Percentiles rank a stretch among this genome's conserved stretches.
Conservation (phyloP, 768 basidiomycete genomes). For the Tricholoma hemisulphureum region DNA sequence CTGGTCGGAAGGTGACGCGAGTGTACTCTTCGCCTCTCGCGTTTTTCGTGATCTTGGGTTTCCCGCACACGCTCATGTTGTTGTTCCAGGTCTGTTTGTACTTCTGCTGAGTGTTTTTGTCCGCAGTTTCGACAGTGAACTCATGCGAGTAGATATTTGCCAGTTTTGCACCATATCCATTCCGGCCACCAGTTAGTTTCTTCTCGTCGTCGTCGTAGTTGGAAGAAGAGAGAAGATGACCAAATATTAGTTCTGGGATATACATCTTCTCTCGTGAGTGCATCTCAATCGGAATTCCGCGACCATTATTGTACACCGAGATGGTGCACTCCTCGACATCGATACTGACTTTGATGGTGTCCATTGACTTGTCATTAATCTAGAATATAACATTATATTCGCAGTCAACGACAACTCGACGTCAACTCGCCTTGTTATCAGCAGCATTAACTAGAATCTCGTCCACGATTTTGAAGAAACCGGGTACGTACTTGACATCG, state of each 20-base stretch:
- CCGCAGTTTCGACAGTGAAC: constrained; percentile 95
- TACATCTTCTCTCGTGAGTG: constrained; percentile 91
- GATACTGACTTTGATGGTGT: constrained; percentile 84
- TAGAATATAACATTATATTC: constrained; percentile 28
- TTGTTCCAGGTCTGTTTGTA: constrained; percentile 94
- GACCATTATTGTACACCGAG: constrained; percentile 93
- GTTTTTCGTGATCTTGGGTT: constrained; percentile 93
- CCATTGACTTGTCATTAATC: constrained; percentile 93
- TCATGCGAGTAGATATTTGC: constrained; percentile 97
- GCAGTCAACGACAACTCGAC: not conserved
- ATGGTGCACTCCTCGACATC: constrained; percentile 82
- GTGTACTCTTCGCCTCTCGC: constrained; percentile 87
- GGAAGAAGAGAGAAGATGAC: constrained; percentile 88
- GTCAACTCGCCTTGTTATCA: constrained; percentile 84
- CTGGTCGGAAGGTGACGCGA: constrained; percentile 88
- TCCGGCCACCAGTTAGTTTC: constrained; percentile 97
- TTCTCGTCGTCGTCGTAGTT: constrained; percentile 99
- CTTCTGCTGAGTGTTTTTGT: constrained; percentile 81
- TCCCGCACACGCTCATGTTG: constrained; percentile 88
- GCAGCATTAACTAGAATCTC: constrained; percentile 99
- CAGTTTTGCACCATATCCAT: constrained; percentile 97
- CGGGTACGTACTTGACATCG: constrained; percentile 90
- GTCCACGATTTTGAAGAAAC: constrained; percentile 99
- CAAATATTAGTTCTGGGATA: constrained; percentile 97
- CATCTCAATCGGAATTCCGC: constrained; percentile 95